Percentiles rank a stretch among this genome's conserved stretches.
Evolutionary conservation across 1,139 yeast species (phyloP).

Genomic region (Debaryomyces sp.): DNA sequence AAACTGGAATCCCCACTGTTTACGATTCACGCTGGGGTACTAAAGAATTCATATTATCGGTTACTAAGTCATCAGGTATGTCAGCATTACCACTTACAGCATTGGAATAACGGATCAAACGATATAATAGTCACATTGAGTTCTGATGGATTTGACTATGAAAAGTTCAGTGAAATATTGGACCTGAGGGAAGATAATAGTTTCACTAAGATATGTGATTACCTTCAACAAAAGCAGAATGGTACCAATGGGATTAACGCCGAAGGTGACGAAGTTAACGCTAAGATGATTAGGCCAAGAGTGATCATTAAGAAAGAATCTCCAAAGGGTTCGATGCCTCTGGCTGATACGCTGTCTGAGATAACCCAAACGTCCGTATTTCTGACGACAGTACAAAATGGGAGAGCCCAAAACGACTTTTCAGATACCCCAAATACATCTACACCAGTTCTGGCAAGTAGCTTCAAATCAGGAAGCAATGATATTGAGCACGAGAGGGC

Average conservation of each 20-base stretch:
- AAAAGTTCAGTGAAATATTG: slow-evolving; percentile 9
- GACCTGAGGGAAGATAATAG: slow-evolving; percentile 8
- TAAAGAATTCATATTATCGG: slow-evolving; percentile 67
- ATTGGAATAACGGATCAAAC: slow-evolving; percentile 28
- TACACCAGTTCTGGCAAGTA: slow-evolving; percentile 3
- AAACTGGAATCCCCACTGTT: slow-evolving; percentile 15
- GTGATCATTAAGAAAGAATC: slow-evolving; percentile 21
- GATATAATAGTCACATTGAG: slow-evolving; percentile 28
- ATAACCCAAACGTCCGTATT: neutral
- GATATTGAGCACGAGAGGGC: slow-evolving; percentile 27
- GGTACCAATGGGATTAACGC: neutral
- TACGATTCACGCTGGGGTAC: slow-evolving; percentile 32
- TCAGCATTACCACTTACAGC: slow-evolving; percentile 57
- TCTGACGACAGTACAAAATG: neutral
- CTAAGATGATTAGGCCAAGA: slow-evolving; percentile 18
- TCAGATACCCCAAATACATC: slow-evolving; percentile 3
- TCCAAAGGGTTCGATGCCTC: neutral
- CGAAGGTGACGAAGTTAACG: neutral
- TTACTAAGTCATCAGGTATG: slow-evolving; percentile 69
- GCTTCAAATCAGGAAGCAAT: neutral
- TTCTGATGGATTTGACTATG: slow-evolving; percentile 6
- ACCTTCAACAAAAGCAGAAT: neutral
- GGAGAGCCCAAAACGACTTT: neutral
- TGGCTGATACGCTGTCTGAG: neutral
- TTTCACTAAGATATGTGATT: slow-evolving; percentile 4